Conservation (phyloP, 306 rosid genomes). For the Prunus fruticosa region DNA sequence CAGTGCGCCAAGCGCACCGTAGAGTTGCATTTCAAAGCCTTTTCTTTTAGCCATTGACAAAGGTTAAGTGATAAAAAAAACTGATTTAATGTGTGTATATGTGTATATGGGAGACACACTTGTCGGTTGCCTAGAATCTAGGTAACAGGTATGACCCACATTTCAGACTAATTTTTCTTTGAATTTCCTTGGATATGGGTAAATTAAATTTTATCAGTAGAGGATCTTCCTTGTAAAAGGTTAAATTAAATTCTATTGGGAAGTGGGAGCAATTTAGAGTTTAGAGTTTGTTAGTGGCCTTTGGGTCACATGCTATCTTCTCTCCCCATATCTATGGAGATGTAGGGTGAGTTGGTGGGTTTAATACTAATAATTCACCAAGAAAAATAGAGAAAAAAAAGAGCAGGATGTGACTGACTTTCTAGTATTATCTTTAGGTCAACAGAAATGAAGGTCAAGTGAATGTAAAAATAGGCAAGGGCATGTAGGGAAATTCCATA, state of each 20-base stretch:
- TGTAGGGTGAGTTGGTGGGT: too few relatives aligned
- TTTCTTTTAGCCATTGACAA: not conserved
- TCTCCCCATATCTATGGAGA: not conserved
- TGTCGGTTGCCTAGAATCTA: not conserved
- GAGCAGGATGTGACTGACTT: not conserved
- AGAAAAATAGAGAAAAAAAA: not conserved
- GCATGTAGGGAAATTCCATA: not conserved
- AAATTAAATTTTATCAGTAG: not conserved
- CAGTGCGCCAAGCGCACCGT: too few relatives aligned
- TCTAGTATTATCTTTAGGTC: not conserved
- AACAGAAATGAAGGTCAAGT: not conserved
- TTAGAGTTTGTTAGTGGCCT: not conserved
- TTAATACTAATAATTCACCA: too few relatives aligned
- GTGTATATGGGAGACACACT: not conserved
- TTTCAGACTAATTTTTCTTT: not conserved
- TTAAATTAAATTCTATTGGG: not conserved
- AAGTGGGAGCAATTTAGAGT: not conserved
- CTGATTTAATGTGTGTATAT: not conserved
- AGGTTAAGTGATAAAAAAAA: not conserved
- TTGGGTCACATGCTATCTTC: too few relatives aligned
- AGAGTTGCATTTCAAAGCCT: not conserved
- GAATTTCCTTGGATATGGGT: not conserved
- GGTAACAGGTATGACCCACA: not conserved
- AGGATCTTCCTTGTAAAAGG: too few relatives aligned
- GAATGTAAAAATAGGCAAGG: not conserved